Base-by-base conservation (phyloP, 768 basidiomycete genomes). In the Rhodotorula graminis region DNA sequence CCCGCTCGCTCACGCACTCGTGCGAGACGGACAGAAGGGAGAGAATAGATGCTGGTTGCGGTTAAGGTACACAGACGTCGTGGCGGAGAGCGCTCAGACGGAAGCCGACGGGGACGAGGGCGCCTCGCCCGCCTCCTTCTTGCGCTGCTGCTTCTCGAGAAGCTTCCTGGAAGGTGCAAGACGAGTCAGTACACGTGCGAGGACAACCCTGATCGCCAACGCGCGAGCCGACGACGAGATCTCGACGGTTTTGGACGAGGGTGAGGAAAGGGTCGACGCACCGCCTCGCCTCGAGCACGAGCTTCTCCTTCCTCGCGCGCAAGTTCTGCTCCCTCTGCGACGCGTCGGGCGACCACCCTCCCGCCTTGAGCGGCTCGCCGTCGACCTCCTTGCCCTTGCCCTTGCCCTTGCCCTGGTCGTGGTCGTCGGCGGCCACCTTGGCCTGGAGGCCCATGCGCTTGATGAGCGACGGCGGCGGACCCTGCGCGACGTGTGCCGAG, bases 251-350 rank as follows among this genome's bases (percentile, higher is more conserved):
- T 27, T 18, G 14, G 27, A 8, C 33, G 37, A 44, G 25, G 42
- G 23, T 15, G n/a, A n/a, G 9, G 27, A 10, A 8, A n/a, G 37
- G 19, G 6, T n/a, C 10, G 37, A 65, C 71, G 37, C 53, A 76
- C 75, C 75, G 58, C 60, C 75, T 65, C 60, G 71, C 75, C 63
- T 76, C 71, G 25, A 73, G 44, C 19, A 76, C 75, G 42, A 76
- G 52, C 57, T 67, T 67, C 56, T 65, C 71, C 66, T 76, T 76
- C 65, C 75, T 59, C 64, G 58, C 67, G 55, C 56, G 67, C 52
- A 75, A 44, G n/a, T 58, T 69, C 46, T 52, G n/a, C 65, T 75
- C 74, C 57, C 74, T 37, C 63, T 66, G 61, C 42, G 56, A 57
- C 46, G 68, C 27, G 44, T 46, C 64, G 0, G 52, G 37, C 4